Conservation (phyloP, 192 early-diverging fungal genomes). For the Mortierella hygrophila region DNA sequence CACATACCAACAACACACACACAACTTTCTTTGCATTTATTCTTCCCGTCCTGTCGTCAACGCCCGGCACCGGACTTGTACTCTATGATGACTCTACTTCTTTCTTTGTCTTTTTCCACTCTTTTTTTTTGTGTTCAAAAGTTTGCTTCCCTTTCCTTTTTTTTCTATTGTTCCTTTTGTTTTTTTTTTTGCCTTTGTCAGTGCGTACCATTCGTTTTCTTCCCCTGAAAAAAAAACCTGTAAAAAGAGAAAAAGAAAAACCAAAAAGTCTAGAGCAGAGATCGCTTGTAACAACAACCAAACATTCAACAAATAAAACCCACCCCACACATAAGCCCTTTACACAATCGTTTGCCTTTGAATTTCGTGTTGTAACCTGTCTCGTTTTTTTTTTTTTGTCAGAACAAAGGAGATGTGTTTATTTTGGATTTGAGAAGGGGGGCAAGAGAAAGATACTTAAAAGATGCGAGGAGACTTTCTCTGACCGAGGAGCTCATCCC, state of each 20-base stretch:
- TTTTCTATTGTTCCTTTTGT: not conserved
- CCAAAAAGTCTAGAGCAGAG: conserved; percentile 19
- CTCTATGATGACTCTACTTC: conserved; percentile 30
- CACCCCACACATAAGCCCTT: no score
- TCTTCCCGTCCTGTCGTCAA: not conserved
- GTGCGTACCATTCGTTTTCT: not conserved
- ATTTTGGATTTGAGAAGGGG: no score
- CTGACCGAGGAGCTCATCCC: conserved; percentile 1
- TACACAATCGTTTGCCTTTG: not conserved
- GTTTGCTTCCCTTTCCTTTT: not conserved
- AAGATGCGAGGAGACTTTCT: conserved; percentile 15
- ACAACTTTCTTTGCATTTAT: conserved; percentile 14
- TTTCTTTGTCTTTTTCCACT: conserved; percentile 16
- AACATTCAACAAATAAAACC: not conserved
- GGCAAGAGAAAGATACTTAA: not conserved
- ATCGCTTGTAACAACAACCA: not conserved
- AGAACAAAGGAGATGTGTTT: no score
- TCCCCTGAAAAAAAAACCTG: conserved; percentile 1
- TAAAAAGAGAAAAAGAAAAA: conserved; percentile 9
- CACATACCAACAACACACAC: no score
- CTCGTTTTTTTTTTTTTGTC: not conserved
- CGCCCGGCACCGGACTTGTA: conserved; percentile 9
- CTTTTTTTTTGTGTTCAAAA: conserved; percentile 3
- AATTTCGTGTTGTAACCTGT: not conserved
- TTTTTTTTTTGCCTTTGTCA: conserved; percentile 11